Percentiles rank a stretch among this genome's conserved stretches.
These are phyloP conservation scores for Daldinia grandis DNA, from an alignment of 495 filamentous ascomycete genomes.

Conservation along the genomic window DNA sequence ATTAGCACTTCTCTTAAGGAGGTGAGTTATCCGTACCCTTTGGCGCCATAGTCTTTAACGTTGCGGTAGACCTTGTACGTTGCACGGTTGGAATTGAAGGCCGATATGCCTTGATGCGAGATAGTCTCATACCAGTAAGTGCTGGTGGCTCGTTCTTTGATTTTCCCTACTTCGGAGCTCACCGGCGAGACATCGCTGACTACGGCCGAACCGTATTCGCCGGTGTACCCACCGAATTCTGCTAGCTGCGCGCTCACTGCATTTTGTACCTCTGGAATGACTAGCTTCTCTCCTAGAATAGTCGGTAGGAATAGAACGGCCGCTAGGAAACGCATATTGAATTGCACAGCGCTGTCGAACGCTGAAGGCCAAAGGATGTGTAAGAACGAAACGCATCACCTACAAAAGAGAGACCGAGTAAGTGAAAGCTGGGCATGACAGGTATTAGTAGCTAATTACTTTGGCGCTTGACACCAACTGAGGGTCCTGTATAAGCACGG, in stretches of 20 bases:
- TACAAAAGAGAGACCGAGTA: neutral
- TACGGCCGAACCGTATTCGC: conserved; percentile 17
- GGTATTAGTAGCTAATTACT: conserved; percentile 9
- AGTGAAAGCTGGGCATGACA: neutral
- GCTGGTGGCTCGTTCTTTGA: conserved; percentile 31
- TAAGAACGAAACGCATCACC: neutral
- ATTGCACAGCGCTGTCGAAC: neutral
- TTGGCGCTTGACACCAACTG: conserved; percentile 14
- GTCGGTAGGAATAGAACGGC: conserved; percentile 25
- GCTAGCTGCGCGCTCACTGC: conserved; percentile 35
- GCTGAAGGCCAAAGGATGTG: conserved; percentile 1
- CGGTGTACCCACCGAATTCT: conserved; percentile 31
- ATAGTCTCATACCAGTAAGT: conserved; percentile 59
- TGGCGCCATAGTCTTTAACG: conserved; percentile 66
- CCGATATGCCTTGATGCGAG: conserved; percentile 57
- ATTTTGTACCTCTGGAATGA: conserved; percentile 37
- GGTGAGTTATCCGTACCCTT: conserved; percentile 43
- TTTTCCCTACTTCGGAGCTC: neutral
- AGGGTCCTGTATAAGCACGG: neutral
- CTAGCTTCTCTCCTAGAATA: conserved; percentile 31
- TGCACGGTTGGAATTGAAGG: conserved; percentile 47
- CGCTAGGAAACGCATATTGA: conserved; percentile 35
- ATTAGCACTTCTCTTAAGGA: conserved; percentile 12
- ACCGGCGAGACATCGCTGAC: conserved; percentile 10
- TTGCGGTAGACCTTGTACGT: conserved; percentile 65